Base-by-base conservation (phyloP, 352 stramenopile genomes). In the Pythium phragmiticola region DNA sequence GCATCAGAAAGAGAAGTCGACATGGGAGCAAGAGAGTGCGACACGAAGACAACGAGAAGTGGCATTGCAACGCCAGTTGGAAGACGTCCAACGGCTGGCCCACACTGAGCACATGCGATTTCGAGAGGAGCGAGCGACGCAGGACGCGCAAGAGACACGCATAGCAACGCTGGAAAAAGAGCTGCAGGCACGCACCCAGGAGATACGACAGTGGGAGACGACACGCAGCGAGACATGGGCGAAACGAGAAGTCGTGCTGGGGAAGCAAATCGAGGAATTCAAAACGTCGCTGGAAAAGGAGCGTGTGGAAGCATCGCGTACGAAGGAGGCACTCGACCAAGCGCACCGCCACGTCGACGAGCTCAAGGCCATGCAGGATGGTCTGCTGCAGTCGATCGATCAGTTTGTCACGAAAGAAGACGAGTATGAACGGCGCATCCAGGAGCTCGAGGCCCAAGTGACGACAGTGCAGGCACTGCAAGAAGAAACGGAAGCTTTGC, bases 341-440 rank as follows among this genome's bases (percentile, higher is more conserved):
- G 47, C 57, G 7, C 65, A 66, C 11, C 51, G 2, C 8, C 76
- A 85, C 56, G 61, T 90, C 2, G 70, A 89, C 7, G 84, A 90
- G 50, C 62, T 90, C 13, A 87, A 89, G 39, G 58, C 64, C 0
- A 66, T 94, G 1, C 84, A 94, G 50, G 84, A 94, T 37, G 81
- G 88, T 30, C 17, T 94, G 2, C 73, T 94, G 5, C 46, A 69
- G 7, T 84, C 77, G 0, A 74, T 92, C 12, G 78, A 89, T 21
- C 73, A 80, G 36, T 74, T 84, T 47, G 65, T 78, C 19, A 50
- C 63, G 4, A 77, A 82, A 42, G 66, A 74, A 37, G 61, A 67
- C 3, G 56, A 57, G 7, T 49, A 63, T 41, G 49, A 73, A n/a
- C 37, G 17, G 17, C 21, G 42, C n/a, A 58, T 63, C 16, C 54